A percentile compares a stretch with the other conserved stretches of the same genome.
These are phyloP conservation scores for Colletotrichum sp. DNA, from an alignment of 2,329 filamentous ascomycete genomes.

Conservation along the genomic window DNA sequence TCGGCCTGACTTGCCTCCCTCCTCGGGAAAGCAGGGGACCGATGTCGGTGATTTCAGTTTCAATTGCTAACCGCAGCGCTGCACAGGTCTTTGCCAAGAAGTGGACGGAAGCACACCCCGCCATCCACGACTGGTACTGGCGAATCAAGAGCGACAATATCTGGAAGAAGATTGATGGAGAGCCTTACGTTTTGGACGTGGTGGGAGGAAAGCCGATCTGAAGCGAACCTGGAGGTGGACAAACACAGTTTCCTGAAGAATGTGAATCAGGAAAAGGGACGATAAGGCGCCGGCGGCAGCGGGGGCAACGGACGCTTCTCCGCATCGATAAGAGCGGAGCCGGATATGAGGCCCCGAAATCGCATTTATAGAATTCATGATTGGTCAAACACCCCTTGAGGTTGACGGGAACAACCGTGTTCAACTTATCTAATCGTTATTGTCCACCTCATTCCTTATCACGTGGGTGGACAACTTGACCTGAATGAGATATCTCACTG, in stretches of 20 bases:
- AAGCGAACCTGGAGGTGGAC: neutral
- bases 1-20: neutral
- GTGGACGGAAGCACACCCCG: constrained; percentile 1
- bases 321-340: neutral
- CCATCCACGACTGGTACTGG: constrained; percentile 7
- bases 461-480: constrained; percentile 12
- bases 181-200: constrained; percentile 5
- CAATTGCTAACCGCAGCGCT: neutral
- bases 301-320: neutral
- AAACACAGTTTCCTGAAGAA: neutral
- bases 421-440: neutral
- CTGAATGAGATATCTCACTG: neutral
- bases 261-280: neutral
- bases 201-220: constrained; percentile 11
- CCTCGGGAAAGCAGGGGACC: neutral
- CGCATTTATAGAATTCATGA: neutral
- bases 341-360: neutral
- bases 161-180: constrained; percentile 11
- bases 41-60: neutral
- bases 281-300: neutral
- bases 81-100: constrained; percentile 8
- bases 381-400: neutral
- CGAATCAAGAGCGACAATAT: constrained; percentile 12
- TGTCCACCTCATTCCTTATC: neutral
- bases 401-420: neutral